Percentiles rank a stretch among this genome's conserved stretches.
These are phyloP conservation scores for Candida tibetensis DNA, from an alignment of 805 yeast species.

Conservation along the genomic window DNA sequence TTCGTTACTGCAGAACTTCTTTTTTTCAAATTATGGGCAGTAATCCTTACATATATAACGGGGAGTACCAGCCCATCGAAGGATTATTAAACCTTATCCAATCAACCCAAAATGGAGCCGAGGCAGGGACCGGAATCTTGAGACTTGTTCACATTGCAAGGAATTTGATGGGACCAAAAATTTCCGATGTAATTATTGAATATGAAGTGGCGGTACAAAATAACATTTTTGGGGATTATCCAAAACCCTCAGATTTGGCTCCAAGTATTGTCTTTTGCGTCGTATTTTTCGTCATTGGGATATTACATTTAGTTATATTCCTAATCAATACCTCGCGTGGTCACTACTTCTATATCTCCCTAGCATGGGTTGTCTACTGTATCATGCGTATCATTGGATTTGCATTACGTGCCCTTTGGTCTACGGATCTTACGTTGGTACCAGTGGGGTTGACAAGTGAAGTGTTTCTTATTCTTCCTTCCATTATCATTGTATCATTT, in stretches of 20 bases:
- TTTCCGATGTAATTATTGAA: slow-evolving; percentile 6
- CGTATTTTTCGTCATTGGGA: slow-evolving; percentile 7
- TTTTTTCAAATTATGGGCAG: too few relatives aligned
- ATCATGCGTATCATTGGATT: slow-evolving; percentile 12
- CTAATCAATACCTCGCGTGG: slow-evolving; percentile 12
- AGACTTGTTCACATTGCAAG: slow-evolving; percentile 3
- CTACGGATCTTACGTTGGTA: slow-evolving; percentile 5
- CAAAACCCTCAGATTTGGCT: slow-evolving; percentile 11
- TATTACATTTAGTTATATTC: slow-evolving; percentile 11
- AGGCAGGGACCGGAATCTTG: slow-evolving; percentile 48
- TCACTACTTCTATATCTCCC: slow-evolving; percentile 15
- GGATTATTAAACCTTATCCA: slow-evolving; percentile 15
- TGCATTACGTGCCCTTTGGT: slow-evolving; percentile 12
- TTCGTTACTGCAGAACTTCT: too few relatives aligned
- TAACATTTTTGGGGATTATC: slow-evolving; percentile 14
- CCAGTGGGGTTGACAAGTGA: slow-evolving; percentile 12
- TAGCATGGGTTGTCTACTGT: slow-evolving; percentile 11
- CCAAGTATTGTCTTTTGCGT: slow-evolving; percentile 12
- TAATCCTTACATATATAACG: not conserved
- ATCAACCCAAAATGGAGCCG: slow-evolving; percentile 39
- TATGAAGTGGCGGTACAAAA: slow-evolving; percentile 9
- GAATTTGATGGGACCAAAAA: slow-evolving; percentile 4
- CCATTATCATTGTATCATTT: slow-evolving; percentile 13
- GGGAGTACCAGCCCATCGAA: slow-evolving; percentile 4
- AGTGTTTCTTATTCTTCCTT: slow-evolving; percentile 12